Evolutionary conservation across 106 monocot genomes (phyloP), one percentile per base, ranked within the genome.

Genomic region (Gastrodia elata): DNA sequence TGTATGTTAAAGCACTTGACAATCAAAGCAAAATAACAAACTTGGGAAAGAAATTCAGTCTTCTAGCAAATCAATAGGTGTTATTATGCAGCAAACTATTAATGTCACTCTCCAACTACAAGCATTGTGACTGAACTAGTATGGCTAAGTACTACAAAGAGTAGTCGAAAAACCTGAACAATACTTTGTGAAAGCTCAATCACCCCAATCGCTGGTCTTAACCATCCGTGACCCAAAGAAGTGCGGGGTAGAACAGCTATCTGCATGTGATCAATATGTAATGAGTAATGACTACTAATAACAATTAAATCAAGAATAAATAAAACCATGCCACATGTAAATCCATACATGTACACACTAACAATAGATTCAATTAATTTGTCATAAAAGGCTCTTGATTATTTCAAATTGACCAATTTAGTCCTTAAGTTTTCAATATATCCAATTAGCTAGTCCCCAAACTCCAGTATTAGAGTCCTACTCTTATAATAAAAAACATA

Each of bases 141-240:
- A 67, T 37, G n/a, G 30, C 20, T 24, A 65, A 15, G 37, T 16
- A 67, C 6, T 67, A 37, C 36, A 67, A 67, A 37, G 67, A 6
- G 10, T 26, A 25, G 2, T 5, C 37, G 37, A 22, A 65, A 30
- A 2, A 93, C 97, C 97, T 97, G 97, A 79, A 90, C 81, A 73
- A 97, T 93, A 77, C 88, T 81, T 72, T 97, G 97, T 26, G 90
- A 93, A 78, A 97, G 92, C 74, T 97, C 97, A 74, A 97, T 80
- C 13, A 87, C 87, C 10, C 96, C 96, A 79, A 90, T 76, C 36
- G 96, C 92, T 70, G 96, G 96, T 82, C 92, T 89, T 36, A 96
- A 73, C 92, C 90, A 96, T 70, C 96, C 96, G 88, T 92, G 84
- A 11, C 89, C 92, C 25, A 86, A 77, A 68, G 89, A 80, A 78